These are phyloP conservation scores for Dipteronia sinensis DNA, from an alignment of 345 rosid genomes.

Conservation along the genomic window DNA sequence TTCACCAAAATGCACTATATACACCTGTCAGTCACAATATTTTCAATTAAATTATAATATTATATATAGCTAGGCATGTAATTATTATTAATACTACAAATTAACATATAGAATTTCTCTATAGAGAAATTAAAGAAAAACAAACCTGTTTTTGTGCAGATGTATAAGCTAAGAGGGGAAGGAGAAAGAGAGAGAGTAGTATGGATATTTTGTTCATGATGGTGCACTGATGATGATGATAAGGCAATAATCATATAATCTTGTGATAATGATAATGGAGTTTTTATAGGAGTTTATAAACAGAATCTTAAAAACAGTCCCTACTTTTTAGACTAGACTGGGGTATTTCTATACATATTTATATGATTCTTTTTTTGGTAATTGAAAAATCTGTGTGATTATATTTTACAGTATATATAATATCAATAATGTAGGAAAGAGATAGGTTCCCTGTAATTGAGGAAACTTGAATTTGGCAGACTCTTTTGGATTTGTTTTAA, in stretches of 20 bases:
- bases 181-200: constrained; percentile 34
- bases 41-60: too few species aligned
- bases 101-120: background rate
- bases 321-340: background rate
- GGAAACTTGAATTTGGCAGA: background rate
- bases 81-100: background rate
- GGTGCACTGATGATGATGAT: too few species aligned
- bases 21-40: constrained; percentile 42
- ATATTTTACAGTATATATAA: too few species aligned
- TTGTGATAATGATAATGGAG: background rate
- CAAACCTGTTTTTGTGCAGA: constrained; percentile 41
- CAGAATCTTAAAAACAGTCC: background rate
- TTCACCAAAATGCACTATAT: constrained; percentile 69
- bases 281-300: constrained; percentile 33
- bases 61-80: too few species aligned
- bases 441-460: background rate
- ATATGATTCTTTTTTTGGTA: background rate
- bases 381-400: too few species aligned
- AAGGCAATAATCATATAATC: too few species aligned
- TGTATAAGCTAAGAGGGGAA: constrained; percentile 51
- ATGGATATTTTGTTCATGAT: constrained; percentile 32
- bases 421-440: background rate
- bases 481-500: too few species aligned
- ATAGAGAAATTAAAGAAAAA: background rate
- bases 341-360: too few species aligned